Conservation (phyloP, 2,329 filamentous ascomycete species). For the Mycosphaerella arachidis region DNA sequence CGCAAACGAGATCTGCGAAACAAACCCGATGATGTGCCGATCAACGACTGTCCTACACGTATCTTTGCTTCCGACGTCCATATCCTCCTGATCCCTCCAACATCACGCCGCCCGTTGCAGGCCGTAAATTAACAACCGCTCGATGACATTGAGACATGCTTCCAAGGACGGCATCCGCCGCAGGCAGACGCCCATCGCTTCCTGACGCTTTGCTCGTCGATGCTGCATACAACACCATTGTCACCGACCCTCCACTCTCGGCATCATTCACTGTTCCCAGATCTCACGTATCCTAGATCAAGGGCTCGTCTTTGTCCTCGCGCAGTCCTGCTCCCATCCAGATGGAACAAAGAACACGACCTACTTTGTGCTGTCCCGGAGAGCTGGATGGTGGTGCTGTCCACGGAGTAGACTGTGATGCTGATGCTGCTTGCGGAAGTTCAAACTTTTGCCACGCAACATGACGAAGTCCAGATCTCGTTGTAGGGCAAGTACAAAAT, state of each 20-base stretch:
- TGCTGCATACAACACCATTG: neutral
- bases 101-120: too few relatives aligned
- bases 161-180: too few relatives aligned
- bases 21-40: neutral
- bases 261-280: neutral
- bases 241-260: neutral
- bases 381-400: neutral
- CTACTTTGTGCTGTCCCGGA: neutral
- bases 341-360: neutral
- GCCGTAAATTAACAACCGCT: too few relatives aligned
- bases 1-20: neutral
- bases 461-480: slow-evolving; percentile 1
- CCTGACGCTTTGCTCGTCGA: too few relatives aligned
- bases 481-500: neutral
- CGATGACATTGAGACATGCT: too few relatives aligned
- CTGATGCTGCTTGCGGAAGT: slow-evolving; percentile 1
- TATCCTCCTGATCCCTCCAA: too few relatives aligned
- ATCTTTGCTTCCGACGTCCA: neutral
- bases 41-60: neutral
- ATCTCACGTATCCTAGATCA: neutral
- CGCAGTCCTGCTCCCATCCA: neutral
- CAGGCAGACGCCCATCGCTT: too few relatives aligned
- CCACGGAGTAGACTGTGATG: neutral
- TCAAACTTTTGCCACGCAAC: neutral
- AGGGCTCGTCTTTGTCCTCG: neutral